These are phyloP conservation scores for Diutina pseudorugosa DNA, from an alignment of 1,139 yeast genomes.

Conservation along the genomic window DNA sequence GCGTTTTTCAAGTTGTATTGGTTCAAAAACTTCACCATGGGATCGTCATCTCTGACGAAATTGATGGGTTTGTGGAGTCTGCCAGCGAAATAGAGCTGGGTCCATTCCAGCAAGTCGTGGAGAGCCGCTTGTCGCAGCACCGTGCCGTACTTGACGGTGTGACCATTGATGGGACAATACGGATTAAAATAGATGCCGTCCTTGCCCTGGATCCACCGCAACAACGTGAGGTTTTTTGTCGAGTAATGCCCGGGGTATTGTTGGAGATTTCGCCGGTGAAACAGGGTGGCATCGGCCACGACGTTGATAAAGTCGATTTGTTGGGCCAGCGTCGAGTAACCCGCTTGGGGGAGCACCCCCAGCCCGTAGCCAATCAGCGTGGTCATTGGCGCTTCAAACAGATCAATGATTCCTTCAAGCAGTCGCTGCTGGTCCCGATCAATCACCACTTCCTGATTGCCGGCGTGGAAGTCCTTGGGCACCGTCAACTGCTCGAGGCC, in stretches of 20 bases:
- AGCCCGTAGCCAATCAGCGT: slow-evolving; percentile 74
- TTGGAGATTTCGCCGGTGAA: slow-evolving; percentile 62
- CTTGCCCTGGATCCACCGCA: slow-evolving; percentile 55
- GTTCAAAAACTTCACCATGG: slow-evolving; percentile 34
- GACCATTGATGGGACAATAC: slow-evolving; percentile 51
- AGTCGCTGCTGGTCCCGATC: background rate
- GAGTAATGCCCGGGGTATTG: slow-evolving; percentile 72
- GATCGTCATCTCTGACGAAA: slow-evolving; percentile 45
- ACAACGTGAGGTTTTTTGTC: slow-evolving; percentile 39
- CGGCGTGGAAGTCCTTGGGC: slow-evolving; percentile 2
- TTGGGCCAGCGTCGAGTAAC: slow-evolving; percentile 37
- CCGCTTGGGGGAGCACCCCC: slow-evolving; percentile 76
- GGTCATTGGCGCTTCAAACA: background rate
- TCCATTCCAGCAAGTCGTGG: slow-evolving; percentile 71
- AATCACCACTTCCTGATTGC: slow-evolving; percentile 3
- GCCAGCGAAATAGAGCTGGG: slow-evolving; percentile 80
- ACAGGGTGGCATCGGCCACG: slow-evolving; percentile 58
- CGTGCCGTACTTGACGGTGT: slow-evolving; percentile 74
- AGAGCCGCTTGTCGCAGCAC: slow-evolving; percentile 50
- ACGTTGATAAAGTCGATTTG: slow-evolving; percentile 86
- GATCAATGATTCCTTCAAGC: background rate
- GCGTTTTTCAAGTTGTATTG: slow-evolving; percentile 75
- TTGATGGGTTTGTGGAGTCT: slow-evolving; percentile 91
- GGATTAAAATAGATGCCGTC: slow-evolving; percentile 96
- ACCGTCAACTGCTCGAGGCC: background rate